A percentile compares a stretch with the other conserved stretches of the same genome.
phyloP scores from a whole-genome alignment of 1,139 yeast genomes.

The Nakaseomyces nivariensis region DNA sequence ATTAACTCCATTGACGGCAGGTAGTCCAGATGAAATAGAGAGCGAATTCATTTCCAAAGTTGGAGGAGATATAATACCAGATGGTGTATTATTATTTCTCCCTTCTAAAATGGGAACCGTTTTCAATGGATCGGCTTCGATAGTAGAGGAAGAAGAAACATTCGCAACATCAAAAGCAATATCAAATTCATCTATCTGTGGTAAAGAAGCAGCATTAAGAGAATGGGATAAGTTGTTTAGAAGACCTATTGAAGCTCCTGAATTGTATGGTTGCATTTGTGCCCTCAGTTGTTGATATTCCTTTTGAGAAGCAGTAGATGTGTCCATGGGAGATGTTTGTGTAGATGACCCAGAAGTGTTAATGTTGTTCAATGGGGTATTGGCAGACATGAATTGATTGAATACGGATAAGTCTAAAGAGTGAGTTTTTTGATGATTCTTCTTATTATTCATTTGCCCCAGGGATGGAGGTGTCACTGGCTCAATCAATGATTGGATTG shows the following conservation, averaged over 20 bases:
- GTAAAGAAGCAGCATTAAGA: slow-evolving; percentile 10
- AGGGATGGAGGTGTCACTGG: slow-evolving; percentile 31
- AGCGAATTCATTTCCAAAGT: not conserved
- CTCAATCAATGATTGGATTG: slow-evolving; percentile 33
- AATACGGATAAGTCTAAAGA: slow-evolving; percentile 27
- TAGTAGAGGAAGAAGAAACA: not conserved
- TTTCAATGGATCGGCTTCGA: not conserved
- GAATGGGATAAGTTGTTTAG: not conserved
- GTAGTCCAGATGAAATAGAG: not conserved
- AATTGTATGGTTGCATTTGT: not conserved
- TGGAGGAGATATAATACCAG: slow-evolving; percentile 1
- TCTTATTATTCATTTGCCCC: slow-evolving; percentile 26
- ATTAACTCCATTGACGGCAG: not conserved
- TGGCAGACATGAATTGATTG: slow-evolving; percentile 21
- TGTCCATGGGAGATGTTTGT: not conserved
- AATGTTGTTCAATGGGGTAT: slow-evolving; percentile 3
- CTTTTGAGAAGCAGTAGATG: not conserved
- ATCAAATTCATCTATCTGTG: slow-evolving; percentile 23
- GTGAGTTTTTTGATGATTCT: slow-evolving; percentile 27
- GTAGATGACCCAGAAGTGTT: slow-evolving; percentile 6
- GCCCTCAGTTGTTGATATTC: not conserved
- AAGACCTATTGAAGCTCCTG: not conserved
- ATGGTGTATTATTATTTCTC: not conserved
- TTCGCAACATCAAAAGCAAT: slow-evolving; percentile 7
- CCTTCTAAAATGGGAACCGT: not conserved